Percentiles rank a stretch among this genome's conserved stretches.
Conservation (phyloP, 345 rosid genomes). For the Salix exigua region DNA sequence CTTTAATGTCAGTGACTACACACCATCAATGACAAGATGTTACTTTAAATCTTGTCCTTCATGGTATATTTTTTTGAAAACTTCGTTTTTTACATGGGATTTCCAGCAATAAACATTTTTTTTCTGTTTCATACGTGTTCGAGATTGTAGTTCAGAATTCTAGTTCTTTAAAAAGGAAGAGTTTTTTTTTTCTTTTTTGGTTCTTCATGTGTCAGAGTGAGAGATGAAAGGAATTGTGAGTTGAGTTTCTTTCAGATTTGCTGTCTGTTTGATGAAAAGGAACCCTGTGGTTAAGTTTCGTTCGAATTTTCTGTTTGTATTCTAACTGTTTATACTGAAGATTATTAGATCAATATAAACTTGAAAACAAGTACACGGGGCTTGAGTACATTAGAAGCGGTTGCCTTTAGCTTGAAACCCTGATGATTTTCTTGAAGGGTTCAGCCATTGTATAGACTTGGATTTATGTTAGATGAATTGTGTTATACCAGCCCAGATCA, state of each 20-base stretch:
- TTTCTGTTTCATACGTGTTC: too few species aligned
- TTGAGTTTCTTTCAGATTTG: neutral
- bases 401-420: neutral
- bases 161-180: neutral
- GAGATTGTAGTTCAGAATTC: neutral
- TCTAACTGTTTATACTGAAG: neutral
- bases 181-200: too few species aligned
- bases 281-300: neutral
- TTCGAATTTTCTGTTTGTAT: neutral
- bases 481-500: neutral
- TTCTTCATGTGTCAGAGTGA: too few species aligned
- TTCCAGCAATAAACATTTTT: neutral
- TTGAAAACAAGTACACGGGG: neutral
- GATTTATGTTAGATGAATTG: neutral
- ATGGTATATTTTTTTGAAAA: neutral
- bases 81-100: neutral
- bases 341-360: neutral
- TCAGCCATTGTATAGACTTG: neutral
- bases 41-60: neutral
- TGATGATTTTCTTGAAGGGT: neutral
- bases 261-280: neutral
- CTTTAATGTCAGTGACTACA: slow-evolving; percentile 36
- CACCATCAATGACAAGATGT: neutral
- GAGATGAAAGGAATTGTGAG: neutral
- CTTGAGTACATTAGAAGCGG: neutral